A percentile compares a stretch with the other conserved stretches of the same genome.
These are phyloP conservation scores for Pholiota molesta DNA, from an alignment of 768 basidiomycete species.

Conservation along the genomic window DNA sequence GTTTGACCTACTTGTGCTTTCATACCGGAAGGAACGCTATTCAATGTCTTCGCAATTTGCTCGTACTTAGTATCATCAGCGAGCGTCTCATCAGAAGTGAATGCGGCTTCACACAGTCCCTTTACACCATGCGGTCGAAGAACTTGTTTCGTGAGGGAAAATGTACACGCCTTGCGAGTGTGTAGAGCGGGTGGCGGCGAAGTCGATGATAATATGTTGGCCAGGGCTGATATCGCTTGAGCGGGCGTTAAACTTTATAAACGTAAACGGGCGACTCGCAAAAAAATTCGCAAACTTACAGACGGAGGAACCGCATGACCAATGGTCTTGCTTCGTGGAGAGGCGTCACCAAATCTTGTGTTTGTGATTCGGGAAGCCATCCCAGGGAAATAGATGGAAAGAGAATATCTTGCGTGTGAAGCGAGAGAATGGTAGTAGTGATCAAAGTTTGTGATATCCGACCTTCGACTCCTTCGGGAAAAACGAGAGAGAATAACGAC, in stretches of 20 bases:
- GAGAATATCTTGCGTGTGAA: constrained; percentile 60
- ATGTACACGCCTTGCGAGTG: constrained; percentile 58
- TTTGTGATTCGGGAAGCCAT: constrained; percentile 66
- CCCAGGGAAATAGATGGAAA: constrained; percentile 65
- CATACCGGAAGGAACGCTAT: constrained; percentile 60
- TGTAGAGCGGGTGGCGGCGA: constrained; percentile 47
- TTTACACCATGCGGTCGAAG: constrained; percentile 70
- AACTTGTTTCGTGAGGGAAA: constrained; percentile 72
- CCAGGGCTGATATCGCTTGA: constrained; percentile 68
- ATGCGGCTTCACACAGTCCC: constrained; percentile 69
- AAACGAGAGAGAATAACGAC: constrained; percentile 51
- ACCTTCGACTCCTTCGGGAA: constrained; percentile 54
- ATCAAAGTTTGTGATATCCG: constrained; percentile 61
- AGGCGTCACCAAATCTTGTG: constrained; percentile 38
- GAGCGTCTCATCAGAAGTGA: constrained; percentile 58
- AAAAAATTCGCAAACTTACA: constrained; percentile 47
- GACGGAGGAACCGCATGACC: constrained; percentile 58
- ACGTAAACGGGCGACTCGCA: constrained; percentile 20
- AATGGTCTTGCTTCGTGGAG: constrained; percentile 52
- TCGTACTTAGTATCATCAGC: constrained; percentile 62
- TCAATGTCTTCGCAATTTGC: constrained; percentile 66
- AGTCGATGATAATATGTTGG: constrained; percentile 52
- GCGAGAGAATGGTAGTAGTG: constrained; percentile 56
- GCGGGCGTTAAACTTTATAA: constrained; percentile 60
- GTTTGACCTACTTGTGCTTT: constrained; percentile 50